phyloP scores from a whole-genome alignment of 2,329 filamentous ascomycete species.

The Botrytis squamosa region DNA sequence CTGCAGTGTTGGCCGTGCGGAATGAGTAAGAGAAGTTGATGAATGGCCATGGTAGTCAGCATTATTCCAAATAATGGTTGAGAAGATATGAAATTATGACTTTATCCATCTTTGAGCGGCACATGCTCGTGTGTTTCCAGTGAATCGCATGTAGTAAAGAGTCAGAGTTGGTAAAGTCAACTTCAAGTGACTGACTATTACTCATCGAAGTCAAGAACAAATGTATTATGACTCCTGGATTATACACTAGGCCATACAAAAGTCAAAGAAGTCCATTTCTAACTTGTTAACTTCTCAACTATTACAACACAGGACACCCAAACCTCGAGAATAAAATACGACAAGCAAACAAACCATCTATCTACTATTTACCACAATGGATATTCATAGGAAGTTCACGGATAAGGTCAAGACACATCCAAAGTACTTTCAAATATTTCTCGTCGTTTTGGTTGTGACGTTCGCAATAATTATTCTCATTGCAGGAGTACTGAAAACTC shows the following conservation, averaged over 20 bases:
- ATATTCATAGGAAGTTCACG: neutral
- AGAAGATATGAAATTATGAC: neutral
- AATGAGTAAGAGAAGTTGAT: neutral
- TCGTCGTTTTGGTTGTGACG: neutral
- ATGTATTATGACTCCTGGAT: neutral
- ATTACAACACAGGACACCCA: neutral
- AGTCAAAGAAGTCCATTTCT: neutral
- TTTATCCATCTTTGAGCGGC: neutral
- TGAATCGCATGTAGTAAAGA: neutral
- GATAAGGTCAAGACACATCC: neutral
- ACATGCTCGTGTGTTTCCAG: neutral
- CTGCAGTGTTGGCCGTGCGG: neutral
- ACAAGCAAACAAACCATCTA: neutral
- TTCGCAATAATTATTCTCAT: neutral
- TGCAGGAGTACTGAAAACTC: too few relatives aligned
- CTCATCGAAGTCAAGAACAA: neutral
- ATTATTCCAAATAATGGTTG: neutral
- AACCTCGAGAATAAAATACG: neutral
- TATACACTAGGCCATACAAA: neutral
- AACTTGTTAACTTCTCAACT: neutral
- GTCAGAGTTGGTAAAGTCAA: neutral
- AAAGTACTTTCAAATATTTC: neutral
- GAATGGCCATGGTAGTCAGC: neutral
- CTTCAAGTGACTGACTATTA: neutral
- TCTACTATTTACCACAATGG: neutral